Evolutionary conservation across 176 grass and related monocot genomes (phyloP).

Genomic region (Oryza glumipatula): DNA sequence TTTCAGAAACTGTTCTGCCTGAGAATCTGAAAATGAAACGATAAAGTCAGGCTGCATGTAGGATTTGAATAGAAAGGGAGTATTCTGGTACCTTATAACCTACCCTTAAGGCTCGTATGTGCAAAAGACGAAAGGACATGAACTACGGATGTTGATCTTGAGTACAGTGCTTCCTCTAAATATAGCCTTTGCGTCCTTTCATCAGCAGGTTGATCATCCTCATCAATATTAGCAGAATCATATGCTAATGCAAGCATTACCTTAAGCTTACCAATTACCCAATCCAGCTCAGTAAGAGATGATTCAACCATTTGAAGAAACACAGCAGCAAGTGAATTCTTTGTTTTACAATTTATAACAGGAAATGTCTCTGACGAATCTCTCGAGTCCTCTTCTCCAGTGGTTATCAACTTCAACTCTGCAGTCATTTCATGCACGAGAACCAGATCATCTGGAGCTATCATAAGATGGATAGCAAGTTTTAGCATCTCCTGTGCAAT

Average conservation of each 20-base stretch:
- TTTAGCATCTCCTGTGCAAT: constrained; percentile 53
- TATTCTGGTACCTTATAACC: constrained; percentile 21
- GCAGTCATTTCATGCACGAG: constrained; percentile 58
- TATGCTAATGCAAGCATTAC: constrained; percentile 48
- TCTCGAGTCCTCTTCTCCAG: constrained; percentile 48
- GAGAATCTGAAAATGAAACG: constrained; percentile 63
- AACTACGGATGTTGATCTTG: constrained; percentile 67
- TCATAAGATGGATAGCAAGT: constrained; percentile 55
- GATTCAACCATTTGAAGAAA: constrained; percentile 69
- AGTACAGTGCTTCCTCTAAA: constrained; percentile 83
- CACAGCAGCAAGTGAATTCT: constrained; percentile 53
- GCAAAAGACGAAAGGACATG: constrained; percentile 69
- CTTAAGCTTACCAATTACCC: constrained; percentile 71
- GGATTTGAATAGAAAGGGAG: neutral
- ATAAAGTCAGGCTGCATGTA: constrained; percentile 31
- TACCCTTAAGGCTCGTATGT: constrained; percentile 79
- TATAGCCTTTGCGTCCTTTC: constrained; percentile 49
- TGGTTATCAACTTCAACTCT: constrained; percentile 57
- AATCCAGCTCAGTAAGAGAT: constrained; percentile 77
- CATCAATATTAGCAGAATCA: constrained; percentile 42
- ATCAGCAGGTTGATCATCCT: constrained; percentile 53
- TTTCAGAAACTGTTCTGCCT: constrained; percentile 81
- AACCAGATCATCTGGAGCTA: constrained; percentile 65
- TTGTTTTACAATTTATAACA: constrained; percentile 75
- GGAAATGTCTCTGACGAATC: constrained; percentile 56